Evolutionary conservation across 345 rosid species (phyloP).

Genomic region (Conringia planisiliqua): DNA sequence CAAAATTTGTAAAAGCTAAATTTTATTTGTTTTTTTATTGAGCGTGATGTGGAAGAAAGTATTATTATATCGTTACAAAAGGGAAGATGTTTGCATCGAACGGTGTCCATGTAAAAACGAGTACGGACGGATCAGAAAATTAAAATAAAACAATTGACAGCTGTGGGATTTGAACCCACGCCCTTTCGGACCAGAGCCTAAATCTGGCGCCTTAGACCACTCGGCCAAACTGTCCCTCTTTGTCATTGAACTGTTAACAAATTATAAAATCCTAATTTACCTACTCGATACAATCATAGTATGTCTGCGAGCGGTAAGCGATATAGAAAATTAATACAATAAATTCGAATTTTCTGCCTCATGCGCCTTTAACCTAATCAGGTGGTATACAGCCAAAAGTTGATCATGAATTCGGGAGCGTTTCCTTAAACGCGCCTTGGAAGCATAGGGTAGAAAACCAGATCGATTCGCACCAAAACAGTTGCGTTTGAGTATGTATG

Average conservation of each 20-base stretch:
- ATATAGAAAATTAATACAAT: no score
- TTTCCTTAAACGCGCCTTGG: neutral
- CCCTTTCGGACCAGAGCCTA: conserved; percentile 99
- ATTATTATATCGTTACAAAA: no score
- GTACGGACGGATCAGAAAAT: no score
- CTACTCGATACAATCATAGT: no score
- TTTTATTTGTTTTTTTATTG: no score
- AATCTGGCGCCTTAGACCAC: conserved; percentile 99
- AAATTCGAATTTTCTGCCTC: neutral
- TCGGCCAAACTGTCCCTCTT: conserved; percentile 85
- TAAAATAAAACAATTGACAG: conserved; percentile 42
- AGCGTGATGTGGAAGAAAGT: no score
- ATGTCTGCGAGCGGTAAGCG: no score
- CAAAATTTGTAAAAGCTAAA: no score
- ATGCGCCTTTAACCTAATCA: neutral
- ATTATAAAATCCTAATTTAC: no score
- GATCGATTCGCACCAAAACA: neutral
- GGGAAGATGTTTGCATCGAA: no score
- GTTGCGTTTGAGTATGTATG: neutral
- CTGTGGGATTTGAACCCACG: conserved; percentile 99
- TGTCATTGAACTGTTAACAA: no score
- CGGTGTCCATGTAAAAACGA: no score
- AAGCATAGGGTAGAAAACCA: neutral
- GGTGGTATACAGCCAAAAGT: neutral
- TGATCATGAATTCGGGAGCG: neutral